phyloP scores from a whole-genome alignment of 1,284 basidiomycete species.

The Ustilago loliicola region DNA sequence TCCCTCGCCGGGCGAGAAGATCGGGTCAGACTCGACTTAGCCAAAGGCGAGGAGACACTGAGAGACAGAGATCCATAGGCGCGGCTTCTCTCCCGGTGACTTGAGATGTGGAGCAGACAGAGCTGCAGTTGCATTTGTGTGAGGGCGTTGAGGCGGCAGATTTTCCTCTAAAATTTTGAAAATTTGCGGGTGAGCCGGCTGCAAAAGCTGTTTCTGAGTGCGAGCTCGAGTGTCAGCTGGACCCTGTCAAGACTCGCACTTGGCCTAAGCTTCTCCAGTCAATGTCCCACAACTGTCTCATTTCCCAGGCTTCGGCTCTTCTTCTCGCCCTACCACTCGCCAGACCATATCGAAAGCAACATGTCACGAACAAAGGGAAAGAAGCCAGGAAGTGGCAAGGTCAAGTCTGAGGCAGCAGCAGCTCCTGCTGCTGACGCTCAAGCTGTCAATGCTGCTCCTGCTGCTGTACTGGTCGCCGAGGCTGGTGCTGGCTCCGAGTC shows the following conservation, averaged over 20 bases:
- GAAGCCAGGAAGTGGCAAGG: conserved; percentile 25
- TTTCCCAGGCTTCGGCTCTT: neutral
- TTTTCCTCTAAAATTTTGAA: conserved; percentile 45
- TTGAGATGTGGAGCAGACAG: conserved; percentile 34
- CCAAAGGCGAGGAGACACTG: too few relatives aligned
- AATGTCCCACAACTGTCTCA: neutral
- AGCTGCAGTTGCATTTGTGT: neutral
- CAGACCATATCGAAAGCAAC: conserved; percentile 1
- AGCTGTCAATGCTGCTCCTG: conserved; percentile 1
- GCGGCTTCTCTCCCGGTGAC: conserved; percentile 4
- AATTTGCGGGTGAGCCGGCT: conserved; percentile 4
- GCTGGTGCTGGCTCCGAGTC: neutral
- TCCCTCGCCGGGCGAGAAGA: conserved; percentile 15
- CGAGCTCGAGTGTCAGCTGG: neutral
- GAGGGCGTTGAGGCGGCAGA: neutral
- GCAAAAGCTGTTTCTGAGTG: conserved; percentile 14
- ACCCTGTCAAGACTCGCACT: conserved; percentile 4
- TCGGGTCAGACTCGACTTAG: conserved; percentile 2
- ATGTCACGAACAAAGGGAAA: conserved; percentile 45
- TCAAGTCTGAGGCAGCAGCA: neutral
- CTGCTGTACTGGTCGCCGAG: conserved; percentile 1
- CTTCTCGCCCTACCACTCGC: neutral
- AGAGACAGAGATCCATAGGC: too few relatives aligned
- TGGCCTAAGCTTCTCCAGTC: conserved; percentile 5
- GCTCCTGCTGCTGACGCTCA: neutral